A percentile compares a stretch with the other conserved stretches of the same genome.
These are phyloP conservation scores for Nematocida sp. DNA, from an alignment of 371 early-diverging fungal species.

Conservation along the genomic window DNA sequence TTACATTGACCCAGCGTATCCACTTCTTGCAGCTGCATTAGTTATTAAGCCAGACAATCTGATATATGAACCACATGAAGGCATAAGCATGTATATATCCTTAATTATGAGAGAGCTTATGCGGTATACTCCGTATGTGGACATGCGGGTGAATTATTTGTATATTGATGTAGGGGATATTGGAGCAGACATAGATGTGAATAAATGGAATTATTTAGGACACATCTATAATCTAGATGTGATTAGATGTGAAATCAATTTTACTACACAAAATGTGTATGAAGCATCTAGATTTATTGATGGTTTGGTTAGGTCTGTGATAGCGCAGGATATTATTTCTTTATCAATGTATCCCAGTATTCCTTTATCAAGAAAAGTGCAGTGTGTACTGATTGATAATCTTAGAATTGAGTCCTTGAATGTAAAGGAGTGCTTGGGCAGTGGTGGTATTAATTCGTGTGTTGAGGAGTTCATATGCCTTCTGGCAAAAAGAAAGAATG, in stretches of 20 bases:
- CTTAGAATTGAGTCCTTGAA: neutral
- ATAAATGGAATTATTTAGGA: neutral
- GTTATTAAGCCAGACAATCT: neutral
- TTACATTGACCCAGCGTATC: slow-evolving; percentile 12
- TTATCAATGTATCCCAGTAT: slow-evolving; percentile 2
- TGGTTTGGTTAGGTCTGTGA: neutral
- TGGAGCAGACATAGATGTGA: neutral
- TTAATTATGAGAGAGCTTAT: neutral
- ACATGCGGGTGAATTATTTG: slow-evolving; percentile 5
- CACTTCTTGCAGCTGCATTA: slow-evolving; percentile 3
- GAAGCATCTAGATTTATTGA: neutral
- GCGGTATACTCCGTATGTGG: neutral
- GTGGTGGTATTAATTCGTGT: neutral
- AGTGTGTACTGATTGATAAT: neutral
- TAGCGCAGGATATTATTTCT: slow-evolving; percentile 19
- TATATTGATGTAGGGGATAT: slow-evolving; percentile 20
- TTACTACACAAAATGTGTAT: neutral
- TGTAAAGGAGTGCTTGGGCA: neutral
- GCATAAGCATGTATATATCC: neutral
- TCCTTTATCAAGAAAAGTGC: neutral
- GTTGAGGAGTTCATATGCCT: slow-evolving; percentile 2
- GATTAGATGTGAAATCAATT: slow-evolving; percentile 9
- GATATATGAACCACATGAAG: neutral
- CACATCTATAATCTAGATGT: slow-evolving; percentile 7
- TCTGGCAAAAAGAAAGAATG: neutral